Base-by-base conservation (phyloP, 495 filamentous ascomycete species). In the Immersiella caudata region DNA sequence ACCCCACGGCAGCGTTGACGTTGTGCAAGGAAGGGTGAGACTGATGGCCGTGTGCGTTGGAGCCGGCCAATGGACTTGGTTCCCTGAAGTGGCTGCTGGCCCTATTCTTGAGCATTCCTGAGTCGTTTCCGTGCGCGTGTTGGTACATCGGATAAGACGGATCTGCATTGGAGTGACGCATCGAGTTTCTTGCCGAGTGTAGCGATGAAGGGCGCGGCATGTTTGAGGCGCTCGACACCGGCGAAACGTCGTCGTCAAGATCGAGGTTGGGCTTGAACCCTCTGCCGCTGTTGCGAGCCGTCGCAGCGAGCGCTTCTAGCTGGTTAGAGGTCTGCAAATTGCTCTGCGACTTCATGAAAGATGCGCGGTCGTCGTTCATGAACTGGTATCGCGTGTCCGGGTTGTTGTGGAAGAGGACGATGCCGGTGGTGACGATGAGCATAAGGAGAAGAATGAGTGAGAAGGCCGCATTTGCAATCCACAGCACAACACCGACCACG, bases 261-360 rank as follows among this genome's bases (percentile, higher is more conserved):
- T 93, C 88, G 20, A 86, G 71, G 25, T 81, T 82, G 64, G 83
- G 84, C 69, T 86, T 85, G 72, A 89, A 89, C 63, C 88, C 89
- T 18, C 61, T 51, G 1, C 80, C 80, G 82, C 95, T 96, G 71
- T 97, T 94, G 68, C 95, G 90, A 54, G 95, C 95, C 7, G 95
- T 97, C 26, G 91, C 93, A 64, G 92, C 96, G 35, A 99, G 84
- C 14, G 95, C 95, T 79, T 98, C 95, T 67, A 99, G 83, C 75
- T 99, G 96, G 6, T 95, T 97, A 25, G 85, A 86, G n/a, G 80
- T 78, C 18, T 87, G 93, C 64, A 98, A 84, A 72, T 93, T 88
- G 18, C 92, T 91, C 72, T 96, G 91, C 3, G 94, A 97, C 83
- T 99, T 99, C 89, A 97, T 97, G 82, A 98, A 97, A 11, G 93